Conservation (phyloP, 257 asterid species). For the Eustoma russellianum region DNA sequence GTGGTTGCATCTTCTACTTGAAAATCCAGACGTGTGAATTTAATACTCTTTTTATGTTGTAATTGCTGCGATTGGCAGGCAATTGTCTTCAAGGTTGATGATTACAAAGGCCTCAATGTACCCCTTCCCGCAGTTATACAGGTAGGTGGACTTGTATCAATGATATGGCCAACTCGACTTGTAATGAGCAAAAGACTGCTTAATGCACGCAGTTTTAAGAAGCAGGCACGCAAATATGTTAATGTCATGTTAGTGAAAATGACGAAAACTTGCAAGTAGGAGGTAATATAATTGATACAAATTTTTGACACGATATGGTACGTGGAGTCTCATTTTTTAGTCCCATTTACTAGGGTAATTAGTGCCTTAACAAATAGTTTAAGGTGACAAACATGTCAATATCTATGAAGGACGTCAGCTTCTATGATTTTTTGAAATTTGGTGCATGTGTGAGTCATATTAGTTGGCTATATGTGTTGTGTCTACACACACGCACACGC, state of each 20-base stretch:
- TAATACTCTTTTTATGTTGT: constrained; percentile 10
- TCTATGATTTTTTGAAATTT: background rate
- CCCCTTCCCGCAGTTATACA: constrained; percentile 95
- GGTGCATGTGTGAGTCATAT: no score
- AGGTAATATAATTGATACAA: no score
- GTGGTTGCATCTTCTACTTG: no score
- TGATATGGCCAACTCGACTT: background rate
- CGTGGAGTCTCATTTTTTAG: no score
- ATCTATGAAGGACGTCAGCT: background rate
- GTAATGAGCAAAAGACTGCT: no score
- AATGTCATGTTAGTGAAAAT: no score
- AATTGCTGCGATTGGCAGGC: constrained; percentile 44
- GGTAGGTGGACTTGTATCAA: constrained; percentile 25
- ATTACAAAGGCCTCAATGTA: constrained; percentile 69
- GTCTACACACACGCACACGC: background rate
- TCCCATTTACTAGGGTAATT: no score
- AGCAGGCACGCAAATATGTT: no score
- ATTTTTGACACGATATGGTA: no score
- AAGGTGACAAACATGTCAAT: no score
- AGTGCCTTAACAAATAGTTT: no score
- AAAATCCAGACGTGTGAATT: background rate
- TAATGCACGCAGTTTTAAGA: background rate
- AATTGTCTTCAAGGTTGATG: constrained; percentile 60
- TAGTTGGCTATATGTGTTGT: background rate
- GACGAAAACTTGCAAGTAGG: no score